Evolutionary conservation across 2,329 filamentous ascomycete species (phyloP), one percentile per base, ranked within the genome.

Genomic region (Monosporascus ibericus): DNA sequence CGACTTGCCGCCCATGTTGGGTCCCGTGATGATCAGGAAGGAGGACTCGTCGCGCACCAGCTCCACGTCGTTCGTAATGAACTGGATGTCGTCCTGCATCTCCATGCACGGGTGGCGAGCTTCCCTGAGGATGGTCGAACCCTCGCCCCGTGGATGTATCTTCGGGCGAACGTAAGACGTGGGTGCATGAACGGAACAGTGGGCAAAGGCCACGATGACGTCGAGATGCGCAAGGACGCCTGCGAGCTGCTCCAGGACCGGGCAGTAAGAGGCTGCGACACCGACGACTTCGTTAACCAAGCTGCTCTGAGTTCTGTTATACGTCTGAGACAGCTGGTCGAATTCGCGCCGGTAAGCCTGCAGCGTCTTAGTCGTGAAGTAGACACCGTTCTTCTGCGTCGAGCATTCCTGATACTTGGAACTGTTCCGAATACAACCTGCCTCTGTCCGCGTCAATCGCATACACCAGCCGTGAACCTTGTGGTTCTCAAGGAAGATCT

Each of bases 1-100:
- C 8, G 90, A 96, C 74, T 99, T 99, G 62, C 94, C 94, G 61
- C 94, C 95, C 94, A 99, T 99, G 72, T 99, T 99, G 48, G 94
- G 94, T 0, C 94, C 94, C 0, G 92, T 97, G 67, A 97, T 96
- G 73, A 96, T 92, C 39, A 96, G 79, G 72, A 99, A 97, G 3
- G 92, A 91, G 0, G 90, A 95, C 47, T 82, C 78, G 52, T 86
- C 85, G 8, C 91, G 85, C 5, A 82, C 78, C 38, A 99, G 82
- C 50, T 85, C 84, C 22, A 97, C 90, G 62, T 99, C 92, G 68
- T 99, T 99, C 52, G 92, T 96, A 71, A 99, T 99, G 74, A 99
- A 99, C 57, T 92, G 92, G 42, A 99, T 86, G 64, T 99, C 94
- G 63, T 99, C 95, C 71, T 99, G 94, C 82, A 96, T 92, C 69